phyloP scores from a whole-genome alignment of 2,329 filamentous ascomycete genomes.

The Colletotrichum phormii region DNA sequence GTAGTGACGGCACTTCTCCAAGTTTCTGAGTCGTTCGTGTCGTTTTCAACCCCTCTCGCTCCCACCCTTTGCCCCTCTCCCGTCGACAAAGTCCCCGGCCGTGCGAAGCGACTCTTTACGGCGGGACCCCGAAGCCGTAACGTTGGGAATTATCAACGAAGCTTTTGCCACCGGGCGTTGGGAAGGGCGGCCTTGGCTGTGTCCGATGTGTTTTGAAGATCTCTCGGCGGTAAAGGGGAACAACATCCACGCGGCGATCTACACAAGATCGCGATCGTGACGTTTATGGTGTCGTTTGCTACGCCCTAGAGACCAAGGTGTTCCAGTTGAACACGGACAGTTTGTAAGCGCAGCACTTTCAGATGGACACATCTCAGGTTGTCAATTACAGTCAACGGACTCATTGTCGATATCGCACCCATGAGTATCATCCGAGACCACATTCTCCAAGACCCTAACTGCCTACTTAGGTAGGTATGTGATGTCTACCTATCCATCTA shows the following conservation, averaged over 20 bases:
- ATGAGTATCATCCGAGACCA: background rate
- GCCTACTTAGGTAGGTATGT: background rate
- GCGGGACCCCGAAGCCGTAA: slow-evolving; percentile 8
- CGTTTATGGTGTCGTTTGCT: background rate
- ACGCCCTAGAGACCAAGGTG: background rate
- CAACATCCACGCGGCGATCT: background rate
- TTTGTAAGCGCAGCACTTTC: background rate
- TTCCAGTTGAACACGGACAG: background rate
- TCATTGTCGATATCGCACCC: background rate
- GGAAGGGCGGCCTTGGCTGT: background rate
- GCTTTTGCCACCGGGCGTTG: slow-evolving; percentile 19
- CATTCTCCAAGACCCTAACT: background rate
- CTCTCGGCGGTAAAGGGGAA: background rate
- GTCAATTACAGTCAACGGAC: background rate
- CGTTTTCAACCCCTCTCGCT: background rate
- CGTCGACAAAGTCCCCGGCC: slow-evolving; percentile 4
- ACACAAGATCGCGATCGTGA: background rate
- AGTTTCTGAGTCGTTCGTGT: background rate
- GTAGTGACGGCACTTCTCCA: background rate
- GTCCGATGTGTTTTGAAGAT: slow-evolving; percentile 9
- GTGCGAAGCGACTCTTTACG: slow-evolving; percentile 15
- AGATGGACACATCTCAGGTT: background rate
- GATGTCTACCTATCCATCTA: background rate
- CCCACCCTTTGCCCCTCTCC: background rate
- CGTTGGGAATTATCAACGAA: background rate